Conservation (phyloP, 2,329 filamentous ascomycete genomes). For the Penicillium sumatraense region DNA sequence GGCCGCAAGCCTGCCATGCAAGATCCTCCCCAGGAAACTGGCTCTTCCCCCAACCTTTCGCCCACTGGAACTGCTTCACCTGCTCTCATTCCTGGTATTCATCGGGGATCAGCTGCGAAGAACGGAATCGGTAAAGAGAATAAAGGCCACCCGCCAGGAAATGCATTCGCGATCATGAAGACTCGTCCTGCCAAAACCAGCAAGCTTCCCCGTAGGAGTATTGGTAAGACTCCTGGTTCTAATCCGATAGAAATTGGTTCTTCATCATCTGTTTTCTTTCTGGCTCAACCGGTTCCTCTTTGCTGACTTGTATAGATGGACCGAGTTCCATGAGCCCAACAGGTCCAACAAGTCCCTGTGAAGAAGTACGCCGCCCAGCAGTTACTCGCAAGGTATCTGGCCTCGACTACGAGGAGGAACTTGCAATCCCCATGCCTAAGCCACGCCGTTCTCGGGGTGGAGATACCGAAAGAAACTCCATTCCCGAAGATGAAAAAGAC, state of each 20-base stretch:
- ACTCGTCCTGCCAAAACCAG: constrained; percentile 3
- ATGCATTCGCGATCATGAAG: constrained; percentile 33
- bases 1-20: background rate
- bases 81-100: background rate
- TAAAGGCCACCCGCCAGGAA: constrained; percentile 14
- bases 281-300: no score
- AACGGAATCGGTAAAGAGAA: background rate
- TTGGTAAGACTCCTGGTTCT: constrained; percentile 9
- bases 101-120: background rate
- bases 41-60: background rate
- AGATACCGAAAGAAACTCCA: background rate
- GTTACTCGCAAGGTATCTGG: constrained; percentile 21
- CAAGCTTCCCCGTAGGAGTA: constrained; percentile 3
- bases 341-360: background rate
- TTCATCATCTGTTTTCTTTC: no score
- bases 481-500: constrained; percentile 1
- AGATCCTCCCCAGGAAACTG: background rate
- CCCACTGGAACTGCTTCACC: background rate
- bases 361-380: constrained; percentile 5
- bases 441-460: constrained; percentile 11
- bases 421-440: constrained; percentile 37
- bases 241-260: background rate
- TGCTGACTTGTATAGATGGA: background rate
- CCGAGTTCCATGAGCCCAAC: background rate
- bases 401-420: constrained; percentile 30